Evolutionary conservation across 495 filamentous ascomycete genomes (phyloP), one percentile per base, ranked within the genome.

Genomic region (Hypoxylon lenormandii): DNA sequence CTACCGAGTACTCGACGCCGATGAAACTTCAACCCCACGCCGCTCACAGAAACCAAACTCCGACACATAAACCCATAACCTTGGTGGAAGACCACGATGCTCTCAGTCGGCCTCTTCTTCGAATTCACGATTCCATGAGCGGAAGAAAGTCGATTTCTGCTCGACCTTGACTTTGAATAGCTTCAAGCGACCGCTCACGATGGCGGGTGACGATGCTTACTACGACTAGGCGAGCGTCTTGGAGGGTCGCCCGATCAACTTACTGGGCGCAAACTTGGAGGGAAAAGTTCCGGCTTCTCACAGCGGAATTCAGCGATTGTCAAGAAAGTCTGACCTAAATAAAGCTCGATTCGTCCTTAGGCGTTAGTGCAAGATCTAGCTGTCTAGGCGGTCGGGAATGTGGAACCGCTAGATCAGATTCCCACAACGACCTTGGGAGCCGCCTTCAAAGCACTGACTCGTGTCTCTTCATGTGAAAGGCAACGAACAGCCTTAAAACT

Each of bases 21-120:
- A 70, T 70, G 67, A 61, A 70, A 70, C 61, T 42, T 33, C 46
- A 26, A 70, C 61, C 56, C 50, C 61, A 60, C 61, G 26, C 21
- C 5, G 13, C 1, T 18, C 10, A 42, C 19, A n/a, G 13, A 10
- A 38, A 28, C 47, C 60, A 23, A 56, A 10, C 33, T 40, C 36
- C 33, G 42, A 15, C 42, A 38, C 26, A 26, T 50, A 13, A 13
- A 33, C 30, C 3, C 30, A 7, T 33, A 33, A 47, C n/a, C 40
- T 61, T 18, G 37, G 46, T 5, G 3, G 21, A 57, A 43, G 37
- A 46, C 13, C 12, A 43, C 12, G 46, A 56, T 45, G 6, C 13
- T 42, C 30, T 28, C 1, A 38, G 26, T 2, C n/a, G 12, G 33
- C 19, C 43, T 28, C 50, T 40, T 23, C 5, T 36, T 45, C 48